Percentiles rank a stretch among this genome's conserved stretches.
phyloP scores from a whole-genome alignment of 192 early-diverging fungal species.

The Gryganskiella cystojenkinii region DNA sequence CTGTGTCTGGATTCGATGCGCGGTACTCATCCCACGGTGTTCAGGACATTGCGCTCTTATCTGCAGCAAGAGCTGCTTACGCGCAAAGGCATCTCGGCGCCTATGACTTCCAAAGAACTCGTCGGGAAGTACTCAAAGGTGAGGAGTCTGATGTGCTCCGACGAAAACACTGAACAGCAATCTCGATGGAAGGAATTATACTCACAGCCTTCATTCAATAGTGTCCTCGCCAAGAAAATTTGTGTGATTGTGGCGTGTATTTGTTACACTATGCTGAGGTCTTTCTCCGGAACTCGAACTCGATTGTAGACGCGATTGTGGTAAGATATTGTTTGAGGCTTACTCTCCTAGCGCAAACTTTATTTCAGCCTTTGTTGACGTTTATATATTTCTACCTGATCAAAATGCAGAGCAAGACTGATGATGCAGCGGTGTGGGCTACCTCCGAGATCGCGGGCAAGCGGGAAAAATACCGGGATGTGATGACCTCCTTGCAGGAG shows the following conservation, averaged over 20 bases:
- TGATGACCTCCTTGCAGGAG: slow-evolving; percentile 13
- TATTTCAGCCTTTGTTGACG: not conserved
- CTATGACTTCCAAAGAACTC: slow-evolving; percentile 27
- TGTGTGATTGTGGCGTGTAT: slow-evolving; percentile 90
- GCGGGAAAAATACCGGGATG: slow-evolving; percentile 31
- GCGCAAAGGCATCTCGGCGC: slow-evolving; percentile 13
- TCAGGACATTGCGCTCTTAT: slow-evolving; percentile 29
- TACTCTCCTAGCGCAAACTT: not conserved
- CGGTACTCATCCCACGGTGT: slow-evolving; percentile 19
- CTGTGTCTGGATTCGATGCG: slow-evolving; percentile 39
- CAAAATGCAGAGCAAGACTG: slow-evolving; percentile 20
- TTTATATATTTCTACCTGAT: not conserved
- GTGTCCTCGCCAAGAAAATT: slow-evolving; percentile 79
- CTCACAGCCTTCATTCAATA: slow-evolving; percentile 7
- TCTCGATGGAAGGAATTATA: not conserved
- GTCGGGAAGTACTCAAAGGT: slow-evolving; percentile 44
- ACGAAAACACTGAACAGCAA: not conserved
- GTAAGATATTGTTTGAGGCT: not conserved
- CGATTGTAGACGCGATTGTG: slow-evolving; percentile 23
- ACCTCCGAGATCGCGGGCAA: slow-evolving; percentile 21
- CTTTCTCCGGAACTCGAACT: slow-evolving; percentile 58
- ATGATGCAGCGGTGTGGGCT: slow-evolving; percentile 32
- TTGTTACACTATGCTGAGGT: slow-evolving; percentile 81
- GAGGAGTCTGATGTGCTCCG: not conserved
- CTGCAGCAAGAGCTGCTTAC: slow-evolving; percentile 28